Percentiles rank a stretch among this genome's conserved stretches.
Conservation (phyloP, 2,329 filamentous ascomycete species). For the Aspergillus sp. region DNA sequence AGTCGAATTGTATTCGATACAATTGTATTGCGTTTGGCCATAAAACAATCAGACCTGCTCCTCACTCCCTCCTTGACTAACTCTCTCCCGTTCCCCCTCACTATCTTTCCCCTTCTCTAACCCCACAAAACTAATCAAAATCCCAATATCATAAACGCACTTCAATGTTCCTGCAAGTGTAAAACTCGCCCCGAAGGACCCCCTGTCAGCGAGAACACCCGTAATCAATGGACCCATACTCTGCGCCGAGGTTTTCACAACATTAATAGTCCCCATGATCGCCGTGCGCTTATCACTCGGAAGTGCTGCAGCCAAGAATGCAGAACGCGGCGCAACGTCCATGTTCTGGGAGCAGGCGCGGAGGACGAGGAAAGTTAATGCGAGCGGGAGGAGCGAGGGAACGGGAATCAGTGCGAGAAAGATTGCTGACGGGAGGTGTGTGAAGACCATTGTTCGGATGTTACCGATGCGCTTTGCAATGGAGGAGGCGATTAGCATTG, state of each 20-base stretch:
- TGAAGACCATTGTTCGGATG: slow-evolving; percentile 72
- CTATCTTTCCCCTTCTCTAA: slow-evolving; percentile 18
- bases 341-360: slow-evolving; percentile 65
- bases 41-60: background rate
- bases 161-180: slow-evolving; percentile 64
- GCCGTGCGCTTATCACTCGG: slow-evolving; percentile 67
- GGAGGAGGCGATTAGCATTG: slow-evolving; percentile 56
- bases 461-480: slow-evolving; percentile 64
- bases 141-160: slow-evolving; percentile 59
- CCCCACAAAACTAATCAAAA: slow-evolving; percentile 52
- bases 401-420: slow-evolving; percentile 64
- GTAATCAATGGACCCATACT: slow-evolving; percentile 64
- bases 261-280: slow-evolving; percentile 69
- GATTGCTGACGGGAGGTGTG: slow-evolving; percentile 67
- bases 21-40: no score
- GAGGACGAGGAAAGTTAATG: slow-evolving; percentile 61
- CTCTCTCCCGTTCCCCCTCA: background rate
- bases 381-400: slow-evolving; percentile 53
- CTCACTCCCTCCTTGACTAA: background rate
- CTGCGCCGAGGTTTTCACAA: slow-evolving; percentile 65
- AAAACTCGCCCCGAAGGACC: slow-evolving; percentile 63
- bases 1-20: no score
- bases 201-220: slow-evolving; percentile 58
- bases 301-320: slow-evolving; percentile 67
- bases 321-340: slow-evolving; percentile 69